These are phyloP conservation scores for Plasmopara halstedii DNA, from an alignment of 352 stramenopile genomes.

Conservation along the genomic window DNA sequence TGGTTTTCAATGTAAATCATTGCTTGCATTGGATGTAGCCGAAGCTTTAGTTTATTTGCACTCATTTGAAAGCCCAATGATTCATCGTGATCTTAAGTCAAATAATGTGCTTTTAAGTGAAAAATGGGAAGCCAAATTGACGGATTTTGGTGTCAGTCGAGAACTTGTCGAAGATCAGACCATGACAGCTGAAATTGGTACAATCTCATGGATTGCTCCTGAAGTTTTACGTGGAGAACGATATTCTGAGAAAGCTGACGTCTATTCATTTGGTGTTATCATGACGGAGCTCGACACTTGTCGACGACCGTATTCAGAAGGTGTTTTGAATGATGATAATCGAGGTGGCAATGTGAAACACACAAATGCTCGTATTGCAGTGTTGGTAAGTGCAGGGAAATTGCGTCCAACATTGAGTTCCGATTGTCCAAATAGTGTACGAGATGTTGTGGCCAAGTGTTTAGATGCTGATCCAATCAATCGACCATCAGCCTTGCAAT, in stretches of 20 bases:
- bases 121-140: slow-evolving; percentile 36
- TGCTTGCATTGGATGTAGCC: slow-evolving; percentile 34
- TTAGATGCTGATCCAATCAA: slow-evolving; percentile 34
- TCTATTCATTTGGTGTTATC: slow-evolving; percentile 71
- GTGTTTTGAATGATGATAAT: slow-evolving; percentile 17
- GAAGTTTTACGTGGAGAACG: slow-evolving; percentile 54
- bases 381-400: slow-evolving; percentile 41
- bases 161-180: slow-evolving; percentile 25
- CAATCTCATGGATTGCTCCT: slow-evolving; percentile 54
- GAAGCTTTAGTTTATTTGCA: slow-evolving; percentile 42
- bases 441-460: slow-evolving; percentile 37
- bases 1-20: slow-evolving; percentile 30
- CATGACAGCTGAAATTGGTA: slow-evolving; percentile 51
- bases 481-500: slow-evolving; percentile 49
- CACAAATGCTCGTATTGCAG: slow-evolving; percentile 41
- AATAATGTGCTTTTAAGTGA: slow-evolving; percentile 45
- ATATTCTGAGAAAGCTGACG: slow-evolving; percentile 62
- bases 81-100: slow-evolving; percentile 50
- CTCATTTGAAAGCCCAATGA: slow-evolving; percentile 33
- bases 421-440: slow-evolving; percentile 43
- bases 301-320: slow-evolving; percentile 26
- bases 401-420: slow-evolving; percentile 34
- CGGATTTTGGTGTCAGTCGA: slow-evolving; percentile 52
- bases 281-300: slow-evolving; percentile 48
- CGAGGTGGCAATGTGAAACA: slow-evolving; percentile 18